A percentile compares a stretch with the other conserved stretches of the same genome.
Evolutionary conservation across 768 basidiomycete species (phyloP).

Genomic region (Russula griseocarnosa): DNA sequence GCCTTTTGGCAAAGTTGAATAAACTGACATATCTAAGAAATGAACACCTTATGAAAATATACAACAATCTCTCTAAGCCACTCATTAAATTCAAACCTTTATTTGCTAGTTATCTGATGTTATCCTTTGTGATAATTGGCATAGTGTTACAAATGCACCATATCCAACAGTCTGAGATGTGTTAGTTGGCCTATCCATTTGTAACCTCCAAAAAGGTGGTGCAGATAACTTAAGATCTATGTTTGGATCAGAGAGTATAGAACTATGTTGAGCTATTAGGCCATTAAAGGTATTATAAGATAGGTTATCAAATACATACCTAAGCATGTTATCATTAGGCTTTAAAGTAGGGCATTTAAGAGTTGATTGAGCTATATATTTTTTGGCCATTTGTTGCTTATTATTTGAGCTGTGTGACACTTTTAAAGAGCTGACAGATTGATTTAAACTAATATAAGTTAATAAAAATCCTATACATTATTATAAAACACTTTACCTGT

Average conservation of each 20-base stretch:
- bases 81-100: too few species aligned
- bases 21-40: too few species aligned
- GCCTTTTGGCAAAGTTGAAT: too few species aligned
- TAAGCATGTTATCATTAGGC: background rate
- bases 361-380: background rate
- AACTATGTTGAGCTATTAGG: background rate
- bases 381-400: background rate
- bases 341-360: background rate
- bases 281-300: background rate
- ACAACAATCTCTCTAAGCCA: too few species aligned
- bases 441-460: background rate
- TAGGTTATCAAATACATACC: conserved; percentile 4
- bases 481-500: background rate
- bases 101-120: too few species aligned
- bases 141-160: conserved; percentile 6
- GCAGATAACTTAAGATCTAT: conserved; percentile 9
- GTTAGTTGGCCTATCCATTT: background rate
- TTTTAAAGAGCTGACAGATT: conserved; percentile 3
- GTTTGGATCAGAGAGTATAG: background rate
- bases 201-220: conserved; percentile 7
- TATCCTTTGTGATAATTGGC: too few species aligned
- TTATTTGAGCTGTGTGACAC: background rate
- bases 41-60: too few species aligned
- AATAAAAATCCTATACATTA: background rate
- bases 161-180: conserved; percentile 5